Evolutionary conservation across 805 yeast species (phyloP).

Genomic region (Lipomyces mesembrius): DNA sequence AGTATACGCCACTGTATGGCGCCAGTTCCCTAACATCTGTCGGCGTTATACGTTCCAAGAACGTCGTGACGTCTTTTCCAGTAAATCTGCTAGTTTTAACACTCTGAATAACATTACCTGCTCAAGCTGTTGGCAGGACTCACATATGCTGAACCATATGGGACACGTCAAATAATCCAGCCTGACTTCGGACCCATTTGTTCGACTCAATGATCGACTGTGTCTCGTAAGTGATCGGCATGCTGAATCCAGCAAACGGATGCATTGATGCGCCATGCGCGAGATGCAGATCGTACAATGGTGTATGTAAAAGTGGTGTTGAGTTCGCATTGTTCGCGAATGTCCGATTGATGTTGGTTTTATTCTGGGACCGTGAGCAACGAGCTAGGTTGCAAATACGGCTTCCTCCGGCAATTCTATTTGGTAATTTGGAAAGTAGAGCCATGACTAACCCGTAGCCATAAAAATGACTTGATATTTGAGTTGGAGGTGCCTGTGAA

Average conservation of each 20-base stretch:
- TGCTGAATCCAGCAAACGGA: conserved; percentile 92
- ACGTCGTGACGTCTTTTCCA: conserved; percentile 69
- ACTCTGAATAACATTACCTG: neutral
- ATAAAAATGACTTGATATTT: neutral
- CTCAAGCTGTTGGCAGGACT: conserved; percentile 3
- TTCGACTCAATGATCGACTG: conserved; percentile 92
- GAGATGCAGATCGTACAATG: conserved; percentile 79
- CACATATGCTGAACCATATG: conserved; percentile 88
- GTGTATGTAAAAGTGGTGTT: conserved; percentile 57
- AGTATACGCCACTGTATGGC: conserved; percentile 68
- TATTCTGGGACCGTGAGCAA: neutral
- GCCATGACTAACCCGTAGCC: neutral
- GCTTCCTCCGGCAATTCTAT: neutral
- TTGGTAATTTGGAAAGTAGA: neutral
- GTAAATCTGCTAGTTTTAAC: conserved; percentile 48
- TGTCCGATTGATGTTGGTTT: neutral
- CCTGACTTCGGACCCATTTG: conserved; percentile 85
- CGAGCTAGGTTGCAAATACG: neutral
- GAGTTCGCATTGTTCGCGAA: neutral
- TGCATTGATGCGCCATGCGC: conserved; percentile 87
- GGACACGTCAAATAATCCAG: conserved; percentile 94
- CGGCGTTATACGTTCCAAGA: conserved; percentile 85
- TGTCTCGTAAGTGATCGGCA: conserved; percentile 84
- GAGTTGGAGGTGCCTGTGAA: too few species aligned
- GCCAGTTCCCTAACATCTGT: conserved; percentile 68